Percentiles rank a stretch among this genome's conserved stretches.
Conservation (phyloP, 1,139 yeast species). For the Suhomyces maxii region DNA sequence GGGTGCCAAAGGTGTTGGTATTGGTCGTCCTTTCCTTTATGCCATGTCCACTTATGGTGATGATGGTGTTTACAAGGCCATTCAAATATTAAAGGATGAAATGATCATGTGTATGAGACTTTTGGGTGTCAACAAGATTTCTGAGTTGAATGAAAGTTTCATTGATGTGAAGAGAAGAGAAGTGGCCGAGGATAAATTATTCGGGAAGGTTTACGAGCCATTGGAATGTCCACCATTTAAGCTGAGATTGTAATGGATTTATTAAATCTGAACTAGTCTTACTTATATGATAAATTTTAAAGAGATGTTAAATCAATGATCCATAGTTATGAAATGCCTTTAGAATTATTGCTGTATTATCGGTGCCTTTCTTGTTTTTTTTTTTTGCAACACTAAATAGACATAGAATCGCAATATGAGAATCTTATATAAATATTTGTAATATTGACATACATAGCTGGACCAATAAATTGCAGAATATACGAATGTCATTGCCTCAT, state of each 20-base stretch:
- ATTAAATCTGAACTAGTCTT: too few species aligned
- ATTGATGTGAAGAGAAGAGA: slow-evolving; percentile 31
- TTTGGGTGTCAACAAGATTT: slow-evolving; percentile 69
- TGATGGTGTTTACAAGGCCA: slow-evolving; percentile 76
- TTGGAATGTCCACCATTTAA: slow-evolving; percentile 37
- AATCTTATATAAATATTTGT: too few species aligned
- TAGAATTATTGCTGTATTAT: too few species aligned
- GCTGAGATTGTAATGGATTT: slow-evolving; percentile 2
- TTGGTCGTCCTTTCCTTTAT: slow-evolving; percentile 71
- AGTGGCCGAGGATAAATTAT: slow-evolving; percentile 40
- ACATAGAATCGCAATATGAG: too few species aligned
- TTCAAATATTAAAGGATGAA: slow-evolving; percentile 77
- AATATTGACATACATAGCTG: too few species aligned
- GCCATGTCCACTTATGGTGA: slow-evolving; percentile 75
- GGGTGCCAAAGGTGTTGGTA: slow-evolving; percentile 73
- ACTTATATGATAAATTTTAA: too few species aligned
- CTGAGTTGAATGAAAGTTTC: slow-evolving; percentile 55
- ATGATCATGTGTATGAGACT: slow-evolving; percentile 85
- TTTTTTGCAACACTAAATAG: too few species aligned
- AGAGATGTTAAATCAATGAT: too few species aligned
- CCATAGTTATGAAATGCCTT: too few species aligned
- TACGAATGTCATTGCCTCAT: too few species aligned
- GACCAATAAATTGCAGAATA: too few species aligned
- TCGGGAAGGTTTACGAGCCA: slow-evolving; percentile 40
- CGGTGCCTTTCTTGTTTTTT: too few species aligned